These are phyloP conservation scores for Quercus gilva DNA, from an alignment of 306 rosid species.

Conservation along the genomic window DNA sequence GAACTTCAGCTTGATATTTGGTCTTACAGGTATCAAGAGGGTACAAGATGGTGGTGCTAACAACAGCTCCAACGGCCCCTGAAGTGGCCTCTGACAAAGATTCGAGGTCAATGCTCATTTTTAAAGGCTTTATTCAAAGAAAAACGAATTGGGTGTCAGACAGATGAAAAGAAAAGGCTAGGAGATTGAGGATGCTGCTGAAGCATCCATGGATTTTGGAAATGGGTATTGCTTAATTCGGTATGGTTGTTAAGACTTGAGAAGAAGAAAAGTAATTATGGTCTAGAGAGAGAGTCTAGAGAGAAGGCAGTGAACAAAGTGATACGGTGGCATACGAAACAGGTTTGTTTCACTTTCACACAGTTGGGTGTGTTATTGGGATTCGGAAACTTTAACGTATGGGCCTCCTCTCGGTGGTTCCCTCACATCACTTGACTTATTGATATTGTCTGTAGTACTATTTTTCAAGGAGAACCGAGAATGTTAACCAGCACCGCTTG, in stretches of 20 bases:
- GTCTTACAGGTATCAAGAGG: constrained; percentile 98
- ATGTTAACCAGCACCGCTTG: too few relatives aligned
- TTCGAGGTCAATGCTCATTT: constrained; percentile 75
- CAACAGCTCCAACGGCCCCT: constrained; percentile 92
- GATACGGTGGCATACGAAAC: not conserved
- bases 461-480: too few relatives aligned
- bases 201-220: constrained; percentile 14
- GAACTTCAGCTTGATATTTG: constrained; percentile 94
- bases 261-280: not conserved
- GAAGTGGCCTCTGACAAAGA: constrained; percentile 89
- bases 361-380: constrained; percentile 27
- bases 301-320: not conserved
- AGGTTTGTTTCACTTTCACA: not conserved
- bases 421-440: not conserved
- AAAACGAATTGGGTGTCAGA: constrained; percentile 25
- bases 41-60: constrained; percentile 81
- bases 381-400: constrained; percentile 19
- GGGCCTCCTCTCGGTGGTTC: not conserved
- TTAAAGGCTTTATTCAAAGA: not conserved
- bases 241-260: too few relatives aligned
- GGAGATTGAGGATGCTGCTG: not conserved
- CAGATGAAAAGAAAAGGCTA: constrained; percentile 13
- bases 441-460: too few relatives aligned
- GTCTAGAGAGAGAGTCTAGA: not conserved
- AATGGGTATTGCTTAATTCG: not conserved